Percentiles rank a stretch among this genome's conserved stretches.
Conservation (phyloP, 805 yeast species). For the Zygosaccharomyces bailii region DNA sequence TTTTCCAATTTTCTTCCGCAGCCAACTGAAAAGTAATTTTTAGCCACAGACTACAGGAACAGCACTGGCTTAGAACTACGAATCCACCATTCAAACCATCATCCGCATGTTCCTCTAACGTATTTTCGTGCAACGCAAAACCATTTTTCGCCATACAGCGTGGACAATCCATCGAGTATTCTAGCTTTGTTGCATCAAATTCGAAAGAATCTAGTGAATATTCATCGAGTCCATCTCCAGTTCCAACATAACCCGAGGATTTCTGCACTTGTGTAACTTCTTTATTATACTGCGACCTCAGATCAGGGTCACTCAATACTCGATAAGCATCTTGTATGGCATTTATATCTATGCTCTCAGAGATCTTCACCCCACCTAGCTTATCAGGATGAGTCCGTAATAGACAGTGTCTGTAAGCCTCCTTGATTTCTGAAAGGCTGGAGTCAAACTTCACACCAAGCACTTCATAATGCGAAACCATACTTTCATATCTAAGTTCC, state of each 20-base stretch:
- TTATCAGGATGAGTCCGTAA: slow-evolving; percentile 82
- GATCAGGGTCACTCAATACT: slow-evolving; percentile 43
- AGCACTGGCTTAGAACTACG: slow-evolving; percentile 74
- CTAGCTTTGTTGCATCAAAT: slow-evolving; percentile 37
- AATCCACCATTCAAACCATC: slow-evolving; percentile 46
- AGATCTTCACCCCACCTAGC: slow-evolving; percentile 8
- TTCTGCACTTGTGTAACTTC: slow-evolving; percentile 37
- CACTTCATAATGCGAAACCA: slow-evolving; percentile 49
- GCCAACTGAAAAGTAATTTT: slow-evolving; percentile 57
- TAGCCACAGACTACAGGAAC: slow-evolving; percentile 82
- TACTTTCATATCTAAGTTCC: neutral
- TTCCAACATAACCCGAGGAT: slow-evolving; percentile 35
- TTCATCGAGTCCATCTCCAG: slow-evolving; percentile 69
- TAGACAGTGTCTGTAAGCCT: slow-evolving; percentile 61
- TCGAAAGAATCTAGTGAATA: slow-evolving; percentile 62
- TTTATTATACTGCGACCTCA: slow-evolving; percentile 52
- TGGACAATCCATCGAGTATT: slow-evolving; percentile 55
- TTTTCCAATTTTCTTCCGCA: slow-evolving; percentile 28
- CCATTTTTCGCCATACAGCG: slow-evolving; percentile 55
- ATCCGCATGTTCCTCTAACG: slow-evolving; percentile 47
- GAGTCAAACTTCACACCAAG: slow-evolving; percentile 49
- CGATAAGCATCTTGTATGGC: slow-evolving; percentile 62
- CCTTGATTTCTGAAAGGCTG: slow-evolving; percentile 43
- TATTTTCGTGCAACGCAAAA: slow-evolving; percentile 57
- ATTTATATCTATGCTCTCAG: slow-evolving; percentile 36